These are phyloP conservation scores for Ceratobasidium papillatum DNA, from an alignment of 1,284 basidiomycete species.

Conservation along the genomic window DNA sequence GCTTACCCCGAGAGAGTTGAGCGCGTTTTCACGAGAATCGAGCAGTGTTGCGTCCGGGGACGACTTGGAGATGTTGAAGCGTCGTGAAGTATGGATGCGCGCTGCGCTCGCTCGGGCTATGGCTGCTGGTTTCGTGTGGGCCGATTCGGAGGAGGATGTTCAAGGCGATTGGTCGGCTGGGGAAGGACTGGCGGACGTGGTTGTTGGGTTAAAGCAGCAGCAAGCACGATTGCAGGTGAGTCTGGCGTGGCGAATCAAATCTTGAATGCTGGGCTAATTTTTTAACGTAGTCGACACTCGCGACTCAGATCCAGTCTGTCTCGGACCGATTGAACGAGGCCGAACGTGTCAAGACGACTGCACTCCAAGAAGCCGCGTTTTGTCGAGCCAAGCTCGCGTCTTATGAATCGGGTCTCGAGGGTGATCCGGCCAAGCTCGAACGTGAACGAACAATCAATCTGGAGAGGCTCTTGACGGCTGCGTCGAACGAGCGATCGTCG, in stretches of 20 bases:
- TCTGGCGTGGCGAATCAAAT: conserved; percentile 44
- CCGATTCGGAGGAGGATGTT: conserved; percentile 60
- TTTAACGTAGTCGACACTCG: conserved; percentile 67
- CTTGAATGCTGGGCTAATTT: not conserved
- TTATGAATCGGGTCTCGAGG: conserved; percentile 74
- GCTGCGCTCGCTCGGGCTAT: conserved; percentile 81
- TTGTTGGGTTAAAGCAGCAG: conserved; percentile 88
- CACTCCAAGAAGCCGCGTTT: conserved; percentile 94
- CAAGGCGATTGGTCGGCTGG: conserved; percentile 53
- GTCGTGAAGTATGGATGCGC: conserved; percentile 87
- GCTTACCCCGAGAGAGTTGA: not conserved
- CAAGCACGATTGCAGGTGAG: conserved; percentile 87
- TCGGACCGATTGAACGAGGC: conserved; percentile 84
- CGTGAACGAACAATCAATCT: conserved; percentile 82
- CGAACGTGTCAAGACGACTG: conserved; percentile 79
- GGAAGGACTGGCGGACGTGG: conserved; percentile 68
- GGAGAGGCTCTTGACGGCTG: conserved; percentile 76
- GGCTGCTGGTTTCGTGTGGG: conserved; percentile 82
- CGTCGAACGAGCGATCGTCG: conserved; percentile 71
- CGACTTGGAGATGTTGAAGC: conserved; percentile 80
- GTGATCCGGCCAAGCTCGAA: conserved; percentile 78
- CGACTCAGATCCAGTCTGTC: conserved; percentile 76
- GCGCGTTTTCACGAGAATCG: not conserved
- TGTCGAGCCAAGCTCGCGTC: conserved; percentile 94
- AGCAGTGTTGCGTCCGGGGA: conserved; percentile 44